These are phyloP conservation scores for Pichia sp. DNA, from an alignment of 1,139 yeast genomes.

Conservation along the genomic window DNA sequence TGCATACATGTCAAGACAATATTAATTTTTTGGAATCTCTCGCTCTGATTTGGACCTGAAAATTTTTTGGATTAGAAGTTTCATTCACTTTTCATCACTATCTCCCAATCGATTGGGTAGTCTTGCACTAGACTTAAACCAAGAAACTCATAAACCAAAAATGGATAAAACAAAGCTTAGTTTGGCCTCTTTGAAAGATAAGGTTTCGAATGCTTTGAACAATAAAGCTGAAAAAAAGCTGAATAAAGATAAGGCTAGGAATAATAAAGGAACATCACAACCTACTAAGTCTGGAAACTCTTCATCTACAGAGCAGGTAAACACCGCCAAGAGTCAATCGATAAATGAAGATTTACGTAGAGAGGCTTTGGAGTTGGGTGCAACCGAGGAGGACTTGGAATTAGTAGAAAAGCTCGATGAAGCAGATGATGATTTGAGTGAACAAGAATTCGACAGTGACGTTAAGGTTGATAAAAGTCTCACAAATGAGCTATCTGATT, in stretches of 20 bases:
- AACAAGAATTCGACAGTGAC: constrained; percentile 47
- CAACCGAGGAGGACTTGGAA: constrained; percentile 57
- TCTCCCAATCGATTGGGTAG: too few relatives aligned
- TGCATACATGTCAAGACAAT: background rate
- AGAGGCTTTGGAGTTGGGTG: constrained; percentile 69
- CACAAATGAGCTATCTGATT: constrained; percentile 50
- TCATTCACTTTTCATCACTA: too few relatives aligned
- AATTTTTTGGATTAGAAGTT: too few relatives aligned
- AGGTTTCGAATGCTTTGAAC: constrained; percentile 41
- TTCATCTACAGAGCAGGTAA: constrained; percentile 25
- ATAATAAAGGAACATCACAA: background rate
- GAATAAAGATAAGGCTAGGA: constrained; percentile 12
- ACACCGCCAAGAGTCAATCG: too few relatives aligned
- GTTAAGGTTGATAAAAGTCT: constrained; percentile 41
- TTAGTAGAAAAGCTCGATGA: constrained; percentile 46
- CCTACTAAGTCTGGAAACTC: constrained; percentile 13
- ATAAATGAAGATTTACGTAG: constrained; percentile 38
- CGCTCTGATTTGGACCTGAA: too few relatives aligned
- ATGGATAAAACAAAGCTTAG: constrained; percentile 26
- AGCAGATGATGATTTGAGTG: constrained; percentile 57
- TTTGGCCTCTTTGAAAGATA: constrained; percentile 51
- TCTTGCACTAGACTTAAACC: too few relatives aligned
- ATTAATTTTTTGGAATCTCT: constrained; percentile 1
- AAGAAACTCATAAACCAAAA: too few relatives aligned
- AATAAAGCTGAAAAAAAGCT: constrained; percentile 17